Base-by-base conservation (phyloP, 106 monocot genomes). In the Acanthochlamys bracteata region DNA sequence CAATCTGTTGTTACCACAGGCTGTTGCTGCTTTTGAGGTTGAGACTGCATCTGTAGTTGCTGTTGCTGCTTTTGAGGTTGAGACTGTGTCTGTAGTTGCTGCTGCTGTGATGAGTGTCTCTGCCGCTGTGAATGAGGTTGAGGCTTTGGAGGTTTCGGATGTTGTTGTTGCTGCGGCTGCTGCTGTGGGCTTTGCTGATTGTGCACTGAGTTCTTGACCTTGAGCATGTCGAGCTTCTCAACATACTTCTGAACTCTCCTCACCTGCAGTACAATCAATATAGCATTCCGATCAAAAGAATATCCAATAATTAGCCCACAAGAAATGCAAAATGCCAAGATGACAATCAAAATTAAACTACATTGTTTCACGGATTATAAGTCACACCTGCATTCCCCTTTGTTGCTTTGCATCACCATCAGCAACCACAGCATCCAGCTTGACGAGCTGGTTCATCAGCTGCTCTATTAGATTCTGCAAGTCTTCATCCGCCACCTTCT, bases 211-310 rank as follows among this genome's bases (percentile, higher is more conserved):
- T 85, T 90, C 76, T 91, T 87, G 25, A 78, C 24, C 66, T 86
- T 84, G 20, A 95, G 54, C 40, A 79, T 61, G 64, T 95, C 95
- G 0, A 95, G 84, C 39, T 62, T 76, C 69, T 90, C 95, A 10
- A 95, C 84, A 20, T 82, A 88, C 68, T 88, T 87, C 72, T 95
- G 90, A 39, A 95, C 84, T 74, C 87, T 74, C 66, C 57, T 76
- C 27, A 84, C 83, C 93, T 93, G 71, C 56, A 73, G 59, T 12
- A 0, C 12, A 73, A 58, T 23, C 2, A 39, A 13, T 8, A 1
- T 58, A 46, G 22, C 13, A 41, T 43, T 54, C 39, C 7, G 3
- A 24, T 22, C 17, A 46, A 23, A 49, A 10, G 49, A 49, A 14
- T 2, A 49, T 9, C 10, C 49, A 49, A 10, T 10, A 33, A 6